A percentile compares a stretch with the other conserved stretches of the same genome.
These are phyloP conservation scores for Huntiella moniliformis DNA, from an alignment of 2,329 filamentous ascomycete genomes.

Conservation along the genomic window DNA sequence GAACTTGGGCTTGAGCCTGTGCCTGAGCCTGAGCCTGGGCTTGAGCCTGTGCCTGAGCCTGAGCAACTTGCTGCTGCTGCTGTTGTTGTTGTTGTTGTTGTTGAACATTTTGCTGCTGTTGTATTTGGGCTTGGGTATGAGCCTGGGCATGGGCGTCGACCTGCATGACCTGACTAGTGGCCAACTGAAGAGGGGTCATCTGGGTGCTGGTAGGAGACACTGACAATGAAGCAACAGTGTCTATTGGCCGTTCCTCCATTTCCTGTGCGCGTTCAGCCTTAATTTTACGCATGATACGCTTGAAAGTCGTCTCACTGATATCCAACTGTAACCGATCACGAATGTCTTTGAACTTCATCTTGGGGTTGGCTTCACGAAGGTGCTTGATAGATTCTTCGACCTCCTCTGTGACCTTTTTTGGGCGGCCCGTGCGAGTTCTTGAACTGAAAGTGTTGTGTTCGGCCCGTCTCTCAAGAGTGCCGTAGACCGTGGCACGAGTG, in stretches of 20 bases:
- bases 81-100: conserved; percentile 1
- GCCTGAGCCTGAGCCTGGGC: conserved; percentile 4
- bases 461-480: conserved; percentile 9
- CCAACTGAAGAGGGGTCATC: background rate
- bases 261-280: conserved; percentile 4
- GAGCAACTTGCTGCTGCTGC: background rate
- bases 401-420: conserved; percentile 11
- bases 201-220: background rate
- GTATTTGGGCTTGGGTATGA: background rate
- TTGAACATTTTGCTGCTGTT: background rate
- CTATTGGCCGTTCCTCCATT: background rate
- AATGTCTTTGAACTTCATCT: conserved; percentile 11
- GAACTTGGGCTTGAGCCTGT: conserved; percentile 3
- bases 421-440: conserved; percentile 9
- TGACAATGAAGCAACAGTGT: conserved; percentile 1
- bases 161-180: background rate
- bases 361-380: conserved; percentile 7
- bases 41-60: conserved; percentile 5
- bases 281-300: conserved; percentile 10
- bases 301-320: conserved; percentile 11
- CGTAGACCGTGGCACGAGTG: conserved; percentile 11
- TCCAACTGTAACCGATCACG: conserved; percentile 9
- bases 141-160: background rate
- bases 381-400: conserved; percentile 5
- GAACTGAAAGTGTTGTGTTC: conserved; percentile 12